A percentile compares a stretch with the other conserved stretches of the same genome.
Conservation (phyloP, 805 yeast species). For the Saccharomycopsis sp. region DNA sequence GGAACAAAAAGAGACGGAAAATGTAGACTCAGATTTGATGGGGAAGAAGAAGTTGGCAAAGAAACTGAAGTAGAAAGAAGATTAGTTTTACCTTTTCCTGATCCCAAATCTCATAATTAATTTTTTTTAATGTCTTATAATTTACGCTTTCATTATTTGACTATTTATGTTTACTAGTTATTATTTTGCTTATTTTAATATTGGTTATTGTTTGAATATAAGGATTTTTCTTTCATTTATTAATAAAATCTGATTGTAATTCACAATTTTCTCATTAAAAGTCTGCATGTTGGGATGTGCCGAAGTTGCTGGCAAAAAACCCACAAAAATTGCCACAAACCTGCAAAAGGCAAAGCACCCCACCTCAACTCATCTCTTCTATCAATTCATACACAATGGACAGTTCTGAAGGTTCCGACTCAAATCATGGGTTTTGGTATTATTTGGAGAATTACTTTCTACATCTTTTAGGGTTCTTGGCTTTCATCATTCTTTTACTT, state of each 20-base stretch:
- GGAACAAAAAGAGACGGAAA: conserved; percentile 65
- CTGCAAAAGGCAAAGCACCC: too few species aligned
- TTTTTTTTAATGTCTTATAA: background rate
- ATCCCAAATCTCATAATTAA: conserved; percentile 14
- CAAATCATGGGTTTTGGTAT: conserved; percentile 1
- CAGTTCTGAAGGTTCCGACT: too few species aligned
- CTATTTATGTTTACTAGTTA: background rate
- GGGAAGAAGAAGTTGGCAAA: conserved; percentile 93
- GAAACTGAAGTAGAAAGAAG: conserved; percentile 88
- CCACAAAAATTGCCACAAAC: too few species aligned
- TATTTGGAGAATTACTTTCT: conserved; percentile 5
- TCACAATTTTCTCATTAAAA: too few species aligned
- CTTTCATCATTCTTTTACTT: conserved; percentile 20
- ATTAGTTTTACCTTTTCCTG: conserved; percentile 69
- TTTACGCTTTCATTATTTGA: background rate
- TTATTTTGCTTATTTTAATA: too few species aligned
- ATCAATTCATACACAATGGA: too few species aligned
- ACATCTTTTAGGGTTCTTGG: conserved; percentile 6
- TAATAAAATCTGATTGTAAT: too few species aligned
- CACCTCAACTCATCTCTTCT: too few species aligned
- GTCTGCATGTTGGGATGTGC: too few species aligned
- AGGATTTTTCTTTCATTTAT: too few species aligned
- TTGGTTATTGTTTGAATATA: too few species aligned
- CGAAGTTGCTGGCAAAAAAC: too few species aligned
- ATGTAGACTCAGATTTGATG: conserved; percentile 80